These are phyloP conservation scores for Lachancea sp. DNA, from an alignment of 805 yeast species.

Conservation along the genomic window DNA sequence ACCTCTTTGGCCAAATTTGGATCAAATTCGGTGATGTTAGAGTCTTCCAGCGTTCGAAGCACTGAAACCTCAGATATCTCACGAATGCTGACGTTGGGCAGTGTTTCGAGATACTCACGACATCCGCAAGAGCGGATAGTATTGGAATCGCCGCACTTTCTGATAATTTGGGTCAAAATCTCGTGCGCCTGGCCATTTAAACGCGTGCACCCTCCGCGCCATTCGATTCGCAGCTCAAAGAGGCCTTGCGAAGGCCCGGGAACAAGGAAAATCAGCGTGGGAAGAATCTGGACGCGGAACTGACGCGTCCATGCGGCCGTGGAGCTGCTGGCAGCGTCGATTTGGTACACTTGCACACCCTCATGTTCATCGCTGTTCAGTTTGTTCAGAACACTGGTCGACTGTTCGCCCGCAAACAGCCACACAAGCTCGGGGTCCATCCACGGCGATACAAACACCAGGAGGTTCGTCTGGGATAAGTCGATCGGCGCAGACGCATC, in stretches of 20 bases:
- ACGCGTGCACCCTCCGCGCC: slow-evolving; percentile 10
- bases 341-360: slow-evolving; percentile 26
- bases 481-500: not conserved
- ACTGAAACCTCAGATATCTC: not conserved
- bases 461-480: slow-evolving; percentile 8
- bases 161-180: not conserved
- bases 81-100: not conserved
- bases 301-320: slow-evolving; percentile 23
- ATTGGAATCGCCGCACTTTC: not conserved
- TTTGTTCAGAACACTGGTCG: slow-evolving; percentile 30
- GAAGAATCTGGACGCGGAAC: slow-evolving; percentile 12
- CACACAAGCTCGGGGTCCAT: slow-evolving; percentile 18
- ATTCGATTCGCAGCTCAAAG: slow-evolving; percentile 3
- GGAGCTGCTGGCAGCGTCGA: slow-evolving; percentile 31
- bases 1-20: not conserved
- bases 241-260: not conserved
- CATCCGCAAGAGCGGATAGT: not conserved
- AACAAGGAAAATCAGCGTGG: slow-evolving; percentile 8
- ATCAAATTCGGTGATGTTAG: not conserved
- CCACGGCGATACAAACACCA: slow-evolving; percentile 37
- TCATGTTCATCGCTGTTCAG: slow-evolving; percentile 29
- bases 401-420: slow-evolving; percentile 25
- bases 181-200: slow-evolving; percentile 4
- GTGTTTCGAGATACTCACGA: not conserved
- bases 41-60: not conserved